These are phyloP conservation scores for Mesembryanthemum crystallinum DNA, from an alignment of 148 eudicot species.

Conservation along the genomic window DNA sequence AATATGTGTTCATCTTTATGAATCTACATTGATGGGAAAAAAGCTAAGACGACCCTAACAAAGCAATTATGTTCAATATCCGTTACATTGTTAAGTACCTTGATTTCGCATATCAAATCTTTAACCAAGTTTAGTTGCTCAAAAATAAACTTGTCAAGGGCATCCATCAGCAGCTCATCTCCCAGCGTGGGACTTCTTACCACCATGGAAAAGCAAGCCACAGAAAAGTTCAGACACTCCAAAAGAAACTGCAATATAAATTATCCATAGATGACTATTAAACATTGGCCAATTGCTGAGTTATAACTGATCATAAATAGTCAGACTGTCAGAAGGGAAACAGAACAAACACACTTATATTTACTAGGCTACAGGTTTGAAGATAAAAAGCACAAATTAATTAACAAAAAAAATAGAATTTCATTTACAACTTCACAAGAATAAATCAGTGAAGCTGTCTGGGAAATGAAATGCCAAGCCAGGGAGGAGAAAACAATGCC, in stretches of 20 bases:
- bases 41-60: not conserved
- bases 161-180: constrained; percentile 47
- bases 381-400: not conserved
- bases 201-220: constrained; percentile 56
- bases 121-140: constrained; percentile 61
- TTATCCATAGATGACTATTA: not conserved
- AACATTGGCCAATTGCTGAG: not conserved
- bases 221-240: constrained; percentile 64
- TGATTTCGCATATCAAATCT: constrained; percentile 53
- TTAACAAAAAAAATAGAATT: too few relatives aligned
- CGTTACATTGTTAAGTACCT: constrained; percentile 39
- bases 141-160: constrained; percentile 49
- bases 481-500: not conserved
- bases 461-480: not conserved
- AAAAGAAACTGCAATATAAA: constrained; percentile 57
- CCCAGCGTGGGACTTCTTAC: constrained; percentile 44
- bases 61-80: not conserved
- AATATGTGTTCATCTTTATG: not conserved
- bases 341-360: not conserved
- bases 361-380: not conserved
- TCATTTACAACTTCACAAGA: too few relatives aligned
- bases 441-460: not conserved
- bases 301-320: not conserved
- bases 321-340: not conserved
- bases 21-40: not conserved